These are phyloP conservation scores for Pestalotiopsis sp. DNA, from an alignment of 2,329 filamentous ascomycete species.

Conservation along the genomic window DNA sequence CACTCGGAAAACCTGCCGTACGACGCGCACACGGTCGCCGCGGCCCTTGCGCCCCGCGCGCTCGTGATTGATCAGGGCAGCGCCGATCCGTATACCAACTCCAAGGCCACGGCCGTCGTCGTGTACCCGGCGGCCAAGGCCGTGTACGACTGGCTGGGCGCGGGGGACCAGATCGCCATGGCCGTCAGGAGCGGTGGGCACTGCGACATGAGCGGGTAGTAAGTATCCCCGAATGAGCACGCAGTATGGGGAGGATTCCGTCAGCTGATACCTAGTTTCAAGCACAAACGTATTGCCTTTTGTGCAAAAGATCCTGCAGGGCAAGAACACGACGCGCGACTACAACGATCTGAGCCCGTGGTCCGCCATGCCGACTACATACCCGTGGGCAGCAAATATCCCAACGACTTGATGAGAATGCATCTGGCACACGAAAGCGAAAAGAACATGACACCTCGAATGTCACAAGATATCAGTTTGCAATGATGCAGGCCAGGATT, in stretches of 20 bases:
- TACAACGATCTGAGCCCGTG: conserved; percentile 47
- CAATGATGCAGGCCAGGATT: neutral
- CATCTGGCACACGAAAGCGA: neutral
- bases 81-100: conserved; percentile 49
- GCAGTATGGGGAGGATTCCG: neutral
- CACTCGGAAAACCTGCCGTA: conserved; percentile 54
- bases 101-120: conserved; percentile 50
- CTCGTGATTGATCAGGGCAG: conserved; percentile 59
- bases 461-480: neutral
- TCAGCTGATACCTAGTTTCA: neutral
- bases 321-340: conserved; percentile 46
- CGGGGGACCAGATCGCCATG: conserved; percentile 50
- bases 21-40: conserved; percentile 62
- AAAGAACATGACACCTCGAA: neutral
- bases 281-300: conserved; percentile 49
- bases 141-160: conserved; percentile 59
- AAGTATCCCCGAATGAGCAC: conserved; percentile 24
- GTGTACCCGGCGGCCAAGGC: conserved; percentile 54
- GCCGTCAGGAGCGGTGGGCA: conserved; percentile 49
- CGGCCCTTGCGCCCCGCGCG: conserved; percentile 58
- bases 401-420: conserved; percentile 25
- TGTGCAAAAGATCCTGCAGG: conserved; percentile 50
- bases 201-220: conserved; percentile 52
- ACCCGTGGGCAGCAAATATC: conserved; percentile 46
- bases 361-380: conserved; percentile 46